These are phyloP conservation scores for Colletotrichum sp. DNA, from an alignment of 2,329 filamentous ascomycete species.

Conservation along the genomic window DNA sequence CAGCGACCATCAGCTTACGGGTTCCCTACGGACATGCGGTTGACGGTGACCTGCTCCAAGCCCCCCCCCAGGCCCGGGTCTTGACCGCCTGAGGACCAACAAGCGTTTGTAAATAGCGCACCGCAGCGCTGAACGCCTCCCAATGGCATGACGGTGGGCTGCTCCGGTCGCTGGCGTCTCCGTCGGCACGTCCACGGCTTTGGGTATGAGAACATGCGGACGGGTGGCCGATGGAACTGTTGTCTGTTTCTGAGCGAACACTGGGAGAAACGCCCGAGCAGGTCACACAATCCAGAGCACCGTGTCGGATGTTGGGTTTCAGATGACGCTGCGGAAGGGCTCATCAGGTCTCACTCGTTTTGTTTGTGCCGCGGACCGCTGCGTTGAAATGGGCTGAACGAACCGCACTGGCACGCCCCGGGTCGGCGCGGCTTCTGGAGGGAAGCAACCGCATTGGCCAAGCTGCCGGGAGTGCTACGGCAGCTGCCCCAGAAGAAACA, in stretches of 20 bases:
- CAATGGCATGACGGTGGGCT: not conserved
- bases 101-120: slow-evolving; percentile 9
- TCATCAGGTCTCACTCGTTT: not conserved
- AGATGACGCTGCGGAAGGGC: slow-evolving; percentile 1
- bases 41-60: not conserved
- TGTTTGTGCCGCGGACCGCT: slow-evolving; percentile 11
- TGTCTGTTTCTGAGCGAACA: not conserved
- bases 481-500: not conserved
- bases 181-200: not conserved
- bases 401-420: slow-evolving; percentile 8
- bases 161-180: not conserved
- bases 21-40: not conserved
- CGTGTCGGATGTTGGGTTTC: slow-evolving; percentile 15
- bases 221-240: not conserved
- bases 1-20: slow-evolving; percentile 13
- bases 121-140: not conserved
- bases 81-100: not conserved
- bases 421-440: slow-evolving; percentile 5
- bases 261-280: not conserved
- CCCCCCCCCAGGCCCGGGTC: not conserved
- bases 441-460: not conserved
- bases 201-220: not conserved
- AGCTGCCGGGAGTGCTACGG: slow-evolving; percentile 5
- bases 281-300: slow-evolving; percentile 2
- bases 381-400: not conserved